A percentile compares a stretch with the other conserved stretches of the same genome.
Evolutionary conservation across 208 protist genomes (phyloP).

Genomic region (Acanthamoeba triangularis): DNA sequence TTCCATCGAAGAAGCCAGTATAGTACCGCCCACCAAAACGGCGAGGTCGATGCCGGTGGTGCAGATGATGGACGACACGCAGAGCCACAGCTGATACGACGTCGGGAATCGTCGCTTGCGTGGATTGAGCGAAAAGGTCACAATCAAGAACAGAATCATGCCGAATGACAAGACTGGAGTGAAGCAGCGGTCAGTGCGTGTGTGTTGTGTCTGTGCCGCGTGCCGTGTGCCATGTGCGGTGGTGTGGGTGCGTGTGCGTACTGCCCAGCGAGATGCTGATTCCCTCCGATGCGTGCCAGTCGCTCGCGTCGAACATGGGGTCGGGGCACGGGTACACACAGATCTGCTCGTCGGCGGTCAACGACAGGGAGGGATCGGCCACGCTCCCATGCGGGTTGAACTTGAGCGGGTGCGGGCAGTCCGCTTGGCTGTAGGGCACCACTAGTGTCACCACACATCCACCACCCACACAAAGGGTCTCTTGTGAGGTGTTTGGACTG

Average conservation of each 20-base stretch:
- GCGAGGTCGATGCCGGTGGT: slow-evolving; percentile 17
- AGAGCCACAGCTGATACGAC: slow-evolving; percentile 3
- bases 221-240: no score
- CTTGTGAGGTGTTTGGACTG: background rate
- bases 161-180: background rate
- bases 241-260: background rate
- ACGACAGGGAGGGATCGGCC: background rate
- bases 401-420: slow-evolving; percentile 34
- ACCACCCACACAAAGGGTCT: background rate
- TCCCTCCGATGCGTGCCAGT: background rate
- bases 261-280: background rate
- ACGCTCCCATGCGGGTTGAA: background rate
- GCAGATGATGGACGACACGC: slow-evolving; percentile 7
- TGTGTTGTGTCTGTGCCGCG: no score
- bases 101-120: slow-evolving; percentile 45
- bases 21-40: background rate
- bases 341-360: slow-evolving; percentile 6
- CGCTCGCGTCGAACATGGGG: background rate
- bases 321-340: slow-evolving; percentile 22
- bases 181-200: background rate
- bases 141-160: background rate
- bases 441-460: background rate
- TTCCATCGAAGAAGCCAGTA: background rate
- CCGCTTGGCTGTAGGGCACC: slow-evolving; percentile 8
- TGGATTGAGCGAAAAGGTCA: background rate